Conservation (phyloP, 2,329 filamentous ascomycete genomes). For the Cercospora sp. region DNA sequence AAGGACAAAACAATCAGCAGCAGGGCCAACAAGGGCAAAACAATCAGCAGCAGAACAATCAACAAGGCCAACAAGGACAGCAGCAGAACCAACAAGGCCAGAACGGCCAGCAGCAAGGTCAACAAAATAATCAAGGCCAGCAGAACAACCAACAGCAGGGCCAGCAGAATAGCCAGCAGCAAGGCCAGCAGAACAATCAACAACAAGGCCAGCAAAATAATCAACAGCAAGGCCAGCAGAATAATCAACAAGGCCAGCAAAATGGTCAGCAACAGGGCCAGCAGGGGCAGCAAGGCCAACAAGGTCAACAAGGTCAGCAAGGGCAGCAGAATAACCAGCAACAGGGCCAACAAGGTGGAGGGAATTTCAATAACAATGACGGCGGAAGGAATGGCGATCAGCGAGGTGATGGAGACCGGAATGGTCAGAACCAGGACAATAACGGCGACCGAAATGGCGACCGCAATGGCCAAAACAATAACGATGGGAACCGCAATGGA, state of each 20-base stretch:
- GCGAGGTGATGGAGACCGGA: neutral
- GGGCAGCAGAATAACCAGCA: neutral
- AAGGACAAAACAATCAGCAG: neutral
- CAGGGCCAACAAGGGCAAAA: neutral
- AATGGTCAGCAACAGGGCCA: neutral
- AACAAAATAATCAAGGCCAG: neutral
- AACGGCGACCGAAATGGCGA: neutral
- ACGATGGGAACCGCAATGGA: neutral
- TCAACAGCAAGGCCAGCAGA: neutral
- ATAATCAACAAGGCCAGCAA: neutral
- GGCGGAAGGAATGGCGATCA: slow-evolving; percentile 4
- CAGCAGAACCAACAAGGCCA: neutral
- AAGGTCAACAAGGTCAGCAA: neutral
- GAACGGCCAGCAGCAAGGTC: slow-evolving; percentile 1
- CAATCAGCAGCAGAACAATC: neutral
- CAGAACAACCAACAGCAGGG: neutral
- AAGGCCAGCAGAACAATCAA: neutral
- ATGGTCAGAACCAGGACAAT: slow-evolving; percentile 2
- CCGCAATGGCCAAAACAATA: neutral
- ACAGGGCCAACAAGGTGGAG: neutral
- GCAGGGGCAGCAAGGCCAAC: neutral
- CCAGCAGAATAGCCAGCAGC: neutral
- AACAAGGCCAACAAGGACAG: neutral
- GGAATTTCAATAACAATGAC: neutral
- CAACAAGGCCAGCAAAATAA: neutral